These are phyloP conservation scores for Brassica rapa DNA, from an alignment of 345 rosid species.

Conservation along the genomic window DNA sequence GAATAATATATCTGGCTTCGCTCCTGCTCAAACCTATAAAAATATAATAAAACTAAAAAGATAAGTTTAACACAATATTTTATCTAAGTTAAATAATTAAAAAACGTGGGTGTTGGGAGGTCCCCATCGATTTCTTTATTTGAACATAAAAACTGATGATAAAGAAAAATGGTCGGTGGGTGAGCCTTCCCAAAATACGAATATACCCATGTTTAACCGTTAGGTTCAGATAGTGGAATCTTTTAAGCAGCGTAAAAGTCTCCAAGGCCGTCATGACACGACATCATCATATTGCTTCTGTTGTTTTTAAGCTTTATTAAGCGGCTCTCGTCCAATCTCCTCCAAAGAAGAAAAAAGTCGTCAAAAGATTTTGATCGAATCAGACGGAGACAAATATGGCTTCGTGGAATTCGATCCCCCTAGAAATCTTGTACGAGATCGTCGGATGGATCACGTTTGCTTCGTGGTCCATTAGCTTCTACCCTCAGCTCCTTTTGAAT, in stretches of 20 bases:
- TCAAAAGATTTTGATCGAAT: background rate
- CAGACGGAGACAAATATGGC: slow-evolving; percentile 47
- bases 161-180: slow-evolving; percentile 1
- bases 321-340: background rate
- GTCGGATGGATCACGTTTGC: slow-evolving; percentile 81
- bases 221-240: background rate
- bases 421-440: slow-evolving; percentile 62
- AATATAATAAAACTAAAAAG: background rate
- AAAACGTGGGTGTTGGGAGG: background rate
- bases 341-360: background rate
- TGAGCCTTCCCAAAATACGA: background rate
- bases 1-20: too few relatives aligned
- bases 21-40: background rate
- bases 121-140: background rate
- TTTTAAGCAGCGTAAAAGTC: background rate
- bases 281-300: background rate
- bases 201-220: background rate
- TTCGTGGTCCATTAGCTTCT: slow-evolving; percentile 85
- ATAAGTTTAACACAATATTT: background rate
- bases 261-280: background rate
- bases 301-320: background rate
- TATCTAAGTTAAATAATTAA: background rate
- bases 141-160: background rate
- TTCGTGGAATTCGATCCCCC: slow-evolving; percentile 77
- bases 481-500: slow-evolving; percentile 83